Percentiles rank a stretch among this genome's conserved stretches.
phyloP scores from a whole-genome alignment of 345 rosid species.

The Erysimum cheiranthoides region DNA sequence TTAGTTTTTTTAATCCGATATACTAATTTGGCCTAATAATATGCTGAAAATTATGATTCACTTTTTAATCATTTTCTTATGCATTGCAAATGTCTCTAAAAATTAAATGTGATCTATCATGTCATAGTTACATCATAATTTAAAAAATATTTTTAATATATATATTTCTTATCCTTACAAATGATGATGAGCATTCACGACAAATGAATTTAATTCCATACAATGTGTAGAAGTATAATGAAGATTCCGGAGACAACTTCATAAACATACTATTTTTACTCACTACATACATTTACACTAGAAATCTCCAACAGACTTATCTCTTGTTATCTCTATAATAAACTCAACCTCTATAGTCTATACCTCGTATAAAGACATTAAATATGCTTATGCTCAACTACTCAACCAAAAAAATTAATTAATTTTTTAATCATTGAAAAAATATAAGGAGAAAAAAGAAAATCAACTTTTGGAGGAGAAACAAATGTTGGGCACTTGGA shows the following conservation, averaged over 20 bases:
- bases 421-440: background rate
- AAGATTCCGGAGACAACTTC: no score
- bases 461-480: background rate
- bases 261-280: no score
- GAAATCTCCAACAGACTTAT: background rate
- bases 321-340: background rate
- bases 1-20: no score
- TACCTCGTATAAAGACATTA: background rate
- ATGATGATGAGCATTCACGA: no score
- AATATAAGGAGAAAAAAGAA: background rate
- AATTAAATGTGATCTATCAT: no score
- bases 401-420: background rate
- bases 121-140: no score
- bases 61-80: no score
- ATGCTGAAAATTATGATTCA: no score
- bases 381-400: background rate
- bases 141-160: no score
- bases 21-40: no score
- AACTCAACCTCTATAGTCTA: background rate
- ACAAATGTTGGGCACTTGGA: constrained; percentile 15
- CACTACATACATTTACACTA: background rate
- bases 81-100: no score
- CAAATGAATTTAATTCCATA: background rate
- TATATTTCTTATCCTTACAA: no score
- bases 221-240: background rate